Evolutionary conservation across 2,329 filamentous ascomycete species (phyloP).

Genomic region (Diaporthe ampelina): DNA sequence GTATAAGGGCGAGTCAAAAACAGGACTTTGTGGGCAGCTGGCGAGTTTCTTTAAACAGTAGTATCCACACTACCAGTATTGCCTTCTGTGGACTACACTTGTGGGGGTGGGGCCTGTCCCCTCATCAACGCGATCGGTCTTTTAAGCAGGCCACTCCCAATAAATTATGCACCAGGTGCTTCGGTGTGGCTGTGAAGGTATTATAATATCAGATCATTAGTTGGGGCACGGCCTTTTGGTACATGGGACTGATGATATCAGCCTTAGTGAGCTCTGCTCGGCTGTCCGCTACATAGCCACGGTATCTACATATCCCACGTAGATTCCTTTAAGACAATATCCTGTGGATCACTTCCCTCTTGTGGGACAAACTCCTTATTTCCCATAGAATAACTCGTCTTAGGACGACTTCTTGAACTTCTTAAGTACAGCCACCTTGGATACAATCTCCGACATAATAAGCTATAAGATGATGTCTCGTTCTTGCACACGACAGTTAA

Average conservation of each 20-base stretch:
- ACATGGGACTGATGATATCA: neutral
- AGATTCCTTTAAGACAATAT: no score
- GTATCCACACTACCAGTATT: neutral
- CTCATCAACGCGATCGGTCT: neutral
- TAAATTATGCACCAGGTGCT: neutral
- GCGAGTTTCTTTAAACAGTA: neutral
- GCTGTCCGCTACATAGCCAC: no score
- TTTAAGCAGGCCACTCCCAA: neutral
- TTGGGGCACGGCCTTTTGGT: neutral
- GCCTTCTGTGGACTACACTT: no score
- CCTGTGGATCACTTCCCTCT: no score
- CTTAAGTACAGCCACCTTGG: no score
- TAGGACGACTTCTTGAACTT: no score
- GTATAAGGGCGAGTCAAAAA: slow-evolving; percentile 2
- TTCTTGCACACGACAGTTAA: no score
- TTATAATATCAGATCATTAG: neutral
- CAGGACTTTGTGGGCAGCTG: neutral
- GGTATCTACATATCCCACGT: no score
- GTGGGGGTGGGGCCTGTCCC: neutral
- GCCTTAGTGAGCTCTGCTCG: neutral
- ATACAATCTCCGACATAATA: no score
- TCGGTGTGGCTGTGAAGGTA: neutral
- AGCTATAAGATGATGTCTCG: no score
- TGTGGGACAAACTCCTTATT: no score
- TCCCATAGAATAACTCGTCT: no score